Conservation (phyloP, 2,329 filamentous ascomycete genomes). For the Pseudophaeomoniella oleicola region DNA sequence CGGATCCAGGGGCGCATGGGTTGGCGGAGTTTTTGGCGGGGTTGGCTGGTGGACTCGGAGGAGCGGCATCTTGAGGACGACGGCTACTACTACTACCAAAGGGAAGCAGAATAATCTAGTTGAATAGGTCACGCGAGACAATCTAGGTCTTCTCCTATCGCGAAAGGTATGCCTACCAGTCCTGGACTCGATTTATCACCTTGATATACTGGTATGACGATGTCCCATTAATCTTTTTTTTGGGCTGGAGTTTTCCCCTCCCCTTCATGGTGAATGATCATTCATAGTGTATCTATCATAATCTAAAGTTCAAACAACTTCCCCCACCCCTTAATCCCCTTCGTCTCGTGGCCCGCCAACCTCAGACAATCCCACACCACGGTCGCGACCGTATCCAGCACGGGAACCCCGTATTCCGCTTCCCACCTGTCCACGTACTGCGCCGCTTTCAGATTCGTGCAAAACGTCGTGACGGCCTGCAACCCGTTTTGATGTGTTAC, state of each 20-base stretch:
- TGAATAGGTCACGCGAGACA: no score
- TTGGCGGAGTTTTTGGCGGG: conserved; percentile 73
- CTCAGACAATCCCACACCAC: conserved; percentile 27
- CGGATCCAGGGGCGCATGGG: conserved; percentile 63
- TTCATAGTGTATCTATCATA: no score
- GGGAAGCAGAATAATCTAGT: no score
- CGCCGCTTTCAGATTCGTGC: conserved; percentile 28
- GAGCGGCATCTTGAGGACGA: no score
- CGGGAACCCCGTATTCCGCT: conserved; percentile 17
- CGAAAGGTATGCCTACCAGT: no score
- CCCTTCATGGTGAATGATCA: no score
- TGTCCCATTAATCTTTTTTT: no score
- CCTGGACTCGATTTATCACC: no score
- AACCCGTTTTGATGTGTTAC: conserved; percentile 14
- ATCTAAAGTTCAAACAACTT: conserved; percentile 16
- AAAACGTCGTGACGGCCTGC: conserved; percentile 25
- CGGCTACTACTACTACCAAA: no score
- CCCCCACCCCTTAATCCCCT: conserved; percentile 19
- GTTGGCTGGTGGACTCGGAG: conserved; percentile 41
- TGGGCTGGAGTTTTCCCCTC: no score
- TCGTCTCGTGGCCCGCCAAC: conserved; percentile 16
- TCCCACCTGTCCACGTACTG: conserved; percentile 25
- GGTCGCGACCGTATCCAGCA: conserved; percentile 28
- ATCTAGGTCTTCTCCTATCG: no score
- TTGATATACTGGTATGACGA: no score